Percentiles rank a stretch among this genome's conserved stretches.
Evolutionary conservation across 192 early-diverging fungal species (phyloP).

Genomic region (Chytriomyces sp.): DNA sequence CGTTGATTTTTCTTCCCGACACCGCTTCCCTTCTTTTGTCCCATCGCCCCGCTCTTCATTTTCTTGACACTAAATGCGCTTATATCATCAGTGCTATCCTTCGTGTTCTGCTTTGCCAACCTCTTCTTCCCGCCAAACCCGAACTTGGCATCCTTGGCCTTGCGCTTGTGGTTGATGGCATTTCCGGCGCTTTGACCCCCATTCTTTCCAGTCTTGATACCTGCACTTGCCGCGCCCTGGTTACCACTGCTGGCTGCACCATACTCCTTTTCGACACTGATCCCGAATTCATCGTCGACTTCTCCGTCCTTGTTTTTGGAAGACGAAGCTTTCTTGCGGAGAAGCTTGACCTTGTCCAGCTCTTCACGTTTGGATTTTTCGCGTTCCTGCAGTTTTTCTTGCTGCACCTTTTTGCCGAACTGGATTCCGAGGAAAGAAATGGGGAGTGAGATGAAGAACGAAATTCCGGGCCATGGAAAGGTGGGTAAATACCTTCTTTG

Average conservation of each 20-base stretch:
- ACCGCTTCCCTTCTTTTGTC: constrained; percentile 1
- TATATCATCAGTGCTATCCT: constrained; percentile 74
- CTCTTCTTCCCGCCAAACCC: constrained; percentile 92
- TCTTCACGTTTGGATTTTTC: constrained; percentile 82
- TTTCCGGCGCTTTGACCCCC: neutral
- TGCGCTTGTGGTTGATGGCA: constrained; percentile 52
- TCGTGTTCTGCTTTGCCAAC: constrained; percentile 75
- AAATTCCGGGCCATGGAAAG: neutral
- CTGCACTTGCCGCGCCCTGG: constrained; percentile 31
- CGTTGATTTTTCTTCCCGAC: constrained; percentile 6
- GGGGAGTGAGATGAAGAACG: neutral
- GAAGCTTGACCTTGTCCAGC: constrained; percentile 88
- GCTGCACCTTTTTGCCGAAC: constrained; percentile 97
- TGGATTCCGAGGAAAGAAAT: constrained; percentile 11
- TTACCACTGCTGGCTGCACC: constrained; percentile 30
- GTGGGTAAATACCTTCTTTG: constrained; percentile 67
- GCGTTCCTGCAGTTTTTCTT: constrained; percentile 86
- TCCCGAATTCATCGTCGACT: constrained; percentile 70
- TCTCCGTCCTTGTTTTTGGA: constrained; percentile 35
- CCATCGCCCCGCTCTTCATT: constrained; percentile 38
- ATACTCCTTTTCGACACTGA: constrained; percentile 59
- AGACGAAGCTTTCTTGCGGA: constrained; percentile 82
- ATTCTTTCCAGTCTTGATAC: constrained; percentile 17
- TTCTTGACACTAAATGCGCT: constrained; percentile 57
- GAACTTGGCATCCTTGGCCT: constrained; percentile 80